Evolutionary conservation across 805 yeast genomes (phyloP), one percentile per base, ranked within the genome.

Genomic region (Sporopachydermia lactativora): DNA sequence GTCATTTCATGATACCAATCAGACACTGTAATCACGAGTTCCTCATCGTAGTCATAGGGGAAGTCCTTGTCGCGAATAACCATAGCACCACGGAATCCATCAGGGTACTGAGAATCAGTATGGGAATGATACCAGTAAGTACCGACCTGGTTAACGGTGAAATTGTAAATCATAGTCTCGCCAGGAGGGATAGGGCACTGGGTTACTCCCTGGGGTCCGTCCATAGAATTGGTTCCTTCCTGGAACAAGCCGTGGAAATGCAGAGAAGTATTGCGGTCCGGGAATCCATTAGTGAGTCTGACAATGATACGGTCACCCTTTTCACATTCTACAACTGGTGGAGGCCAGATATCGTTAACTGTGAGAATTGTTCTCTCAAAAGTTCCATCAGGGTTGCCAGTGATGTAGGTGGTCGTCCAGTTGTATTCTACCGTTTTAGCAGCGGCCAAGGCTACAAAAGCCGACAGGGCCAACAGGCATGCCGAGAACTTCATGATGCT

Each of bases 121-220:
- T 92, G 98, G 19, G 97, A 84, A 61, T 92, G 98, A 68, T 89
- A 92, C 98, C 98, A 92, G 69, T 68, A 92, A 15, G 95, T 73
- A 53, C 98, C 98, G 43, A 68, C 75, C 62, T 92, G 96, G 39
- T 72, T 73, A 45, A 86, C 84, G 18, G 95, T 81, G 61, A 92
- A 92, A 66, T 89, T 86, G 68, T 92, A 92, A 47, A 78, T 60
- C 61, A 74, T 66, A 15, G 81, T 70, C 45, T 73, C 71, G 41
- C 81, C 81, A 4, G 94, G 81, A n/a, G 82, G 77, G 48, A 85
- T 78, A 18, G 95, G 94, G 70, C 97, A 92, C 62, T 89, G 96
- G 28, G 83, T 75, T 37, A 89, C 68, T 73, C 73, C 66, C 52
- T 81, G 81, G 13, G 95, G 94, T 44, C 98, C 98, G 59, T 89